Percentiles rank a stretch among this genome's conserved stretches.
Evolutionary conservation across 345 rosid genomes (phyloP).

Genomic region (Arabis hirsuta): DNA sequence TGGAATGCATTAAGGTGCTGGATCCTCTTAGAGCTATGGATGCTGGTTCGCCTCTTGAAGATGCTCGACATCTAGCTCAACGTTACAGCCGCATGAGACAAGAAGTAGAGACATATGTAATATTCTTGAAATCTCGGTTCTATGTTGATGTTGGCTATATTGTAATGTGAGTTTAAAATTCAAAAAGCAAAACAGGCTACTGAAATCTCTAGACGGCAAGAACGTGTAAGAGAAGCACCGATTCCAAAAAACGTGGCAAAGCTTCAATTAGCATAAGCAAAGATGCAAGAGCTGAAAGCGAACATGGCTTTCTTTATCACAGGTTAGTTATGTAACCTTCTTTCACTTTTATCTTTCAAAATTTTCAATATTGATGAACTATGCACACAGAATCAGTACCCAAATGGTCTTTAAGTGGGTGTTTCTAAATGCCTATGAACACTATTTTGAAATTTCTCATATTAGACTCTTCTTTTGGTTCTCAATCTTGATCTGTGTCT

Average conservation of each 20-base stretch:
- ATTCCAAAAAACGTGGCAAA: constrained; percentile 90
- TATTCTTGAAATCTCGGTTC: constrained; percentile 12
- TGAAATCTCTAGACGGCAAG: constrained; percentile 80
- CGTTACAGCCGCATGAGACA: constrained; percentile 98
- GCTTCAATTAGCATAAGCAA: constrained; percentile 84
- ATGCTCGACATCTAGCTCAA: constrained; percentile 97
- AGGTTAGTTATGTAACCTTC: too few species aligned
- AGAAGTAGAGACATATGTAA: constrained; percentile 94
- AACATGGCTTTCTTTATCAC: too few species aligned
- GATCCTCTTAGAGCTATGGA: constrained; percentile 96
- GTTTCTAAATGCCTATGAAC: too few species aligned
- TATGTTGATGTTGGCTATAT: constrained; percentile 11
- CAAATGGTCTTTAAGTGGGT: too few species aligned
- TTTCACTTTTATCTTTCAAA: too few species aligned
- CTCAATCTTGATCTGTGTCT: too few species aligned
- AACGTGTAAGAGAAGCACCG: constrained; percentile 77
- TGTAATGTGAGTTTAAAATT: constrained; percentile 44
- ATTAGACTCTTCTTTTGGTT: too few species aligned
- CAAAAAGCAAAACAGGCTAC: constrained; percentile 63
- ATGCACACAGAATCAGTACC: too few species aligned
- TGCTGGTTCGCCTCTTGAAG: constrained; percentile 76
- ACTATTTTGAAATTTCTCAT: too few species aligned
- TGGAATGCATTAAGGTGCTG: constrained; percentile 46
- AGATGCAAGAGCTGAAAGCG: constrained; percentile 80
- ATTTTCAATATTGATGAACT: too few species aligned